Evolutionary conservation across 176 grass and related monocot genomes (phyloP), one percentile per base, ranked within the genome.

Genomic region (Eleusine coracana): DNA sequence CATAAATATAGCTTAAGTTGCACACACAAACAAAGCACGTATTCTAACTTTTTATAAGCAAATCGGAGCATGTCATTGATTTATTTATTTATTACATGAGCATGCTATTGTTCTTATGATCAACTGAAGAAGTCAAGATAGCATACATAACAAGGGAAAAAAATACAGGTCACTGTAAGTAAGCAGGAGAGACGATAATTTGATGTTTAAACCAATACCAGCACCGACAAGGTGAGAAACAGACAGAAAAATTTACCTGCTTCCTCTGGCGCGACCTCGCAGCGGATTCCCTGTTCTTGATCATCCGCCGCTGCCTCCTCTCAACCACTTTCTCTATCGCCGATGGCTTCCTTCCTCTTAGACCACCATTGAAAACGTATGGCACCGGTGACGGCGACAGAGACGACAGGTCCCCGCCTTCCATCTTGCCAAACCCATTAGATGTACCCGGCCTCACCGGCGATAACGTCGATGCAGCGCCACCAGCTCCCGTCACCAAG

Each of bases 221-320:
- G 39, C 60, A 70, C 39, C 38, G 48, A 68, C 29, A 55, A 60
- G 7, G 37, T 55, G 66, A 34, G 12, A 13, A 65, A 1, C 21
- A 61, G 58, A 79, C 10, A 76, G 8, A 46, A 3, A 90, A 17
- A n/a, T 31, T 82, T 87, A 97, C 94, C 89, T 97, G 94, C 28
- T 97, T 97, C 86, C 89, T 90, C 41, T 90, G 87, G 12, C 94
- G 88, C 23, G 94, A 97, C 83, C 91, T 91, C 18, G 94, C 87
- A 0, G 94, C 94, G 0, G 94, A 97, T 75, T 97, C 94, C 73
- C 94, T 80, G 80, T 97, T 97, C 84, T 97, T 97, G 83, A 97
- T 94, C 94, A 97, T 97, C 71, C 94, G 84, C 7, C 89, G 77
- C 45, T 97, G 94, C 82, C 94, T 83, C 77, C 94, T 84, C 82